Evolutionary conservation across 208 protist species (phyloP).

Genomic region (Leishmania aethiopica): DNA sequence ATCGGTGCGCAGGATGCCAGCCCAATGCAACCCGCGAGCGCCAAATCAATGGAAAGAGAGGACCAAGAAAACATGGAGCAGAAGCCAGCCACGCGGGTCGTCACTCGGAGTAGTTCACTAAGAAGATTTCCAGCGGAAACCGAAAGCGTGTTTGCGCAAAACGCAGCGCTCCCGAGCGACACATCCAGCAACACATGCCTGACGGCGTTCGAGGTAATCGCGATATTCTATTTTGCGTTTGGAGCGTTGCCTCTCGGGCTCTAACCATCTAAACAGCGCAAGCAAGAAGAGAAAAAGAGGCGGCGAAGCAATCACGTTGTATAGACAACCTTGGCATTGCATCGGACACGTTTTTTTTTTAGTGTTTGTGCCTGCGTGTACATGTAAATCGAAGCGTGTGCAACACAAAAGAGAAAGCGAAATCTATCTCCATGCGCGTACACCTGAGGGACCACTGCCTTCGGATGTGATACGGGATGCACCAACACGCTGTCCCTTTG

Average conservation of each 20-base stretch:
- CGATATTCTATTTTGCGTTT: neutral
- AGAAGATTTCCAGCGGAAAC: no score
- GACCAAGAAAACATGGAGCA: neutral
- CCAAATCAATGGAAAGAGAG: neutral
- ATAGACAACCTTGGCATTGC: neutral
- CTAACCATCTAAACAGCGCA: neutral
- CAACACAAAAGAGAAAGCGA: no score
- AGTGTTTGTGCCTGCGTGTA: neutral
- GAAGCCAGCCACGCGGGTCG: neutral
- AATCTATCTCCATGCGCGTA: neutral
- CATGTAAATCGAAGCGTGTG: neutral
- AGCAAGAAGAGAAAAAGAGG: neutral
- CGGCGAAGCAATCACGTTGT: neutral
- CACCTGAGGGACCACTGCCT: neutral
- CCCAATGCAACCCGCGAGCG: no score
- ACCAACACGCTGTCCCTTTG: neutral
- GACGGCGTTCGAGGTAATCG: neutral
- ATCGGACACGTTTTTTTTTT: neutral
- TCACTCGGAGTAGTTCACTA: neutral
- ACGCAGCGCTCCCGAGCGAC: neutral
- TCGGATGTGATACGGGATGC: neutral
- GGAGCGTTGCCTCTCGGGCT: neutral
- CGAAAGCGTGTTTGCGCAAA: neutral
- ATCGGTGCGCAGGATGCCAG: no score
- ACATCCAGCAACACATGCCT: neutral